A percentile compares a stretch with the other conserved stretches of the same genome.
Evolutionary conservation across 2,329 filamentous ascomycete species (phyloP).

Genomic region (Fusarium tanahbumbuense): DNA sequence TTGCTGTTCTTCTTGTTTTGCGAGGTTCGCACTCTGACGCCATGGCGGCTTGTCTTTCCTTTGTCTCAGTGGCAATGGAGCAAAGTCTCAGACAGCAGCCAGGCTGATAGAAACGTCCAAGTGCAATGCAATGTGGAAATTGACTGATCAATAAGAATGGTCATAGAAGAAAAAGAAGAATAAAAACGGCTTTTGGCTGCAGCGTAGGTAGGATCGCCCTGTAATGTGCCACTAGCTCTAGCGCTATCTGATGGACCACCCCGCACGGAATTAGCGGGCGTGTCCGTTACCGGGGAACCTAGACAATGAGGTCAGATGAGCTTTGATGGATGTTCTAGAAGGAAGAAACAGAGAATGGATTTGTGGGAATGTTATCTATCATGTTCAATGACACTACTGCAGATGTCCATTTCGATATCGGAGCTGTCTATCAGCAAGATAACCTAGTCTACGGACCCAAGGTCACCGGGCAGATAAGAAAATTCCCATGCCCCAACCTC

Average conservation of each 20-base stretch:
- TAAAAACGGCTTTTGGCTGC: slow-evolving; percentile 14
- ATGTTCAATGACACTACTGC: no score
- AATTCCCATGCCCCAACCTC: not conserved
- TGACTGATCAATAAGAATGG: slow-evolving; percentile 14
- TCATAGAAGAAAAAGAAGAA: slow-evolving; percentile 6
- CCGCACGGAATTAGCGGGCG: slow-evolving; percentile 6
- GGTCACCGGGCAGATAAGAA: slow-evolving; percentile 4
- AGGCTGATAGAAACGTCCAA: not conserved
- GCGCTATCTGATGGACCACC: not conserved
- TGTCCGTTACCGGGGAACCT: slow-evolving; percentile 34
- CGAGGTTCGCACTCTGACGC: slow-evolving; percentile 28
- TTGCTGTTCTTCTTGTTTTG: slow-evolving; percentile 44
- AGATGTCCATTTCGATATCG: not conserved
- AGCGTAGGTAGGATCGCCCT: slow-evolving; percentile 3
- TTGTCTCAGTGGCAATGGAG: no score
- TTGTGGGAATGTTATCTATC: not conserved
- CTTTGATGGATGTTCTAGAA: not conserved
- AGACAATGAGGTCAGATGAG: not conserved
- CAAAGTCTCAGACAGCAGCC: no score
- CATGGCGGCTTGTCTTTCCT: not conserved
- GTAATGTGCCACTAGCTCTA: not conserved
- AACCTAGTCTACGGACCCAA: no score
- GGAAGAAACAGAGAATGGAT: not conserved
- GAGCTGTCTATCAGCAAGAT: not conserved
- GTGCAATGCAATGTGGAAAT: not conserved